Percentiles rank a stretch among this genome's conserved stretches.
These are phyloP conservation scores for Chaetomium strumarium DNA, from an alignment of 2,329 filamentous ascomycete genomes.

Conservation along the genomic window DNA sequence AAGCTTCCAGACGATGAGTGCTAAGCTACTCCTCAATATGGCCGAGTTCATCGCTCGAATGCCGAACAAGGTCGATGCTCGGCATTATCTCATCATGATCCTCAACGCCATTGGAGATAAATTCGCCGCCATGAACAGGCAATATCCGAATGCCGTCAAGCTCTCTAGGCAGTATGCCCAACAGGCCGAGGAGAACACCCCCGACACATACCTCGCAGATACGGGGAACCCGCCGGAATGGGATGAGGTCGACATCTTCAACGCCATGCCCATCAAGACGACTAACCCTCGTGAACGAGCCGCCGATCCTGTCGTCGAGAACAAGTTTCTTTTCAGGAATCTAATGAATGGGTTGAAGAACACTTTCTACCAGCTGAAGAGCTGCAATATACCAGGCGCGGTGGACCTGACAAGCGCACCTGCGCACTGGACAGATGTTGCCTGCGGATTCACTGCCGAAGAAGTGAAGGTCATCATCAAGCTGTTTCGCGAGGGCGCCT, in stretches of 20 bases:
- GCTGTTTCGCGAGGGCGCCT: conserved; percentile 91
- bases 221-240: conserved; percentile 78
- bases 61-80: conserved; percentile 85
- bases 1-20: conserved; percentile 99
- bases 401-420: conserved; percentile 77
- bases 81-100: conserved; percentile 95
- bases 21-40: conserved; percentile 94
- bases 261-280: conserved; percentile 91
- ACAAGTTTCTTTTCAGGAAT: conserved; percentile 97
- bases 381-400: conserved; percentile 69
- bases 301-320: conserved; percentile 86
- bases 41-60: conserved; percentile 95
- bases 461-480: conserved; percentile 96
- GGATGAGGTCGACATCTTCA: conserved; percentile 98
- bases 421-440: conserved; percentile 89
- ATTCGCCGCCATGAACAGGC: conserved; percentile 94
- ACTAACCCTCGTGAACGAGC: conserved; percentile 85
- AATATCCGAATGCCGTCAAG: conserved; percentile 93
- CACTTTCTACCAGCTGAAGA: conserved; percentile 89
- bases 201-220: conserved; percentile 80
- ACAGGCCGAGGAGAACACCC: conserved; percentile 54
- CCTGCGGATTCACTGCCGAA: conserved; percentile 93
- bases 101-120: conserved; percentile 97
- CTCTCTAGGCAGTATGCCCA: conserved; percentile 71
- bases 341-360: conserved; percentile 93